phyloP scores from a whole-genome alignment of 1,284 basidiomycete genomes.

The Melampsora occidentalis region DNA sequence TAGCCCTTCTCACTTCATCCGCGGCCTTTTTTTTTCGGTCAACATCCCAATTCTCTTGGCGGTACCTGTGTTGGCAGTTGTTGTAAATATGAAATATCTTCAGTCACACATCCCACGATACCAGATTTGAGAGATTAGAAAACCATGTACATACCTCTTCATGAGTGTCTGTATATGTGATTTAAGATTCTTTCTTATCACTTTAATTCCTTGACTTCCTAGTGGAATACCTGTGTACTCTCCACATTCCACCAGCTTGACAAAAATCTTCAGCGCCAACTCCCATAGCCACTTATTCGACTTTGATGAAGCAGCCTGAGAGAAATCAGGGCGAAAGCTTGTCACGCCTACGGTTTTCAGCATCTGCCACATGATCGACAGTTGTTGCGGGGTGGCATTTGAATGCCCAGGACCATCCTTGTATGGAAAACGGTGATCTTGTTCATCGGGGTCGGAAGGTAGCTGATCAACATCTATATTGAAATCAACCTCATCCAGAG shows the following conservation, averaged over 20 bases:
- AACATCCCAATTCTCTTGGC: too few species aligned
- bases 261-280: conserved; percentile 19
- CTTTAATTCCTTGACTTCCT: not conserved
- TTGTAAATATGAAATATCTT: too few species aligned
- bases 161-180: too few species aligned
- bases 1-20: too few species aligned
- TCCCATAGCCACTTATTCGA: conserved; percentile 30
- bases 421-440: conserved; percentile 14
- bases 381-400: conserved; percentile 1
- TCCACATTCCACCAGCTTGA: conserved; percentile 8
- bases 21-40: too few species aligned
- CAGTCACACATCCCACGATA: too few species aligned
- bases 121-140: too few species aligned
- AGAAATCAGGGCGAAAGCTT: conserved; percentile 30
- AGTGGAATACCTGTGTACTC: conserved; percentile 27
- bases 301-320: not conserved
- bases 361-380: conserved; percentile 19
- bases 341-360: conserved; percentile 11
- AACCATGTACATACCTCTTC: too few species aligned
- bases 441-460: not conserved
- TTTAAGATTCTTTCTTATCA: too few species aligned
- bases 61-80: too few species aligned
- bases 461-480: too few species aligned
- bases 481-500: too few species aligned
- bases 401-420: conserved; percentile 22